Base-by-base conservation (phyloP, 306 rosid species). In the Astragalus glycyphyllos region DNA sequence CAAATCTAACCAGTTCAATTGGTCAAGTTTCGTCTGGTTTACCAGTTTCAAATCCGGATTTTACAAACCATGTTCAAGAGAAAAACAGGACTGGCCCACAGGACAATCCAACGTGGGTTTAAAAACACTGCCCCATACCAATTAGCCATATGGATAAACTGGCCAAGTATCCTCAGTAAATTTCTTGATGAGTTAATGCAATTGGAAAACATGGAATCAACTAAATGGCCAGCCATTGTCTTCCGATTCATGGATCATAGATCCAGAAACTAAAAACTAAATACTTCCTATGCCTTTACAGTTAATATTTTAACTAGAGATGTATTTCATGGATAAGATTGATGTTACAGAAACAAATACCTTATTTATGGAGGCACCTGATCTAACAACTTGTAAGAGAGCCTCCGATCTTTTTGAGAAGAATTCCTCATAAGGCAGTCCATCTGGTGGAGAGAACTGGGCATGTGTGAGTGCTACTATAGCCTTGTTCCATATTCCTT, bases 401-500 rank as follows among this genome's bases (percentile, higher is more conserved):
- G 95, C 88, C 69, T 86, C 95, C 9, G 96, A 94, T 85, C 97
- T 87, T 89, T 83, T 85, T 8, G 90, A 83, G 74, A 77, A 75
- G 84, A 94, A 94, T 31, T 91, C 97, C 1, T 89, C 97, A 56
- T 94, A 94, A 42, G 95, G 85, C 73, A 91, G 71, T 58, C 87
- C 96, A 86, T 94, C 99, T 3, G 95, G 97, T 53, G 99, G 97
- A 40, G 97, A 87, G 72, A 91, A 86, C 83, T 91, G 97, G 53
- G 92, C 97, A 66, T 94, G 97, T 57, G 97, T 91, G 34, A 94
- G 92, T 54, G 88, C 92, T 59, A 94, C 79, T 75, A 89, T 69
- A 65, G 99, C 97, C 84, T 84, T 87, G 72, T 79, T 89, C 99
- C 97, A 94, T 76, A 91, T 87, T 68, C 58, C 92, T 77, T 94